phyloP scores from a whole-genome alignment of 305 asterid genomes.

The Ruellia speciosa region DNA sequence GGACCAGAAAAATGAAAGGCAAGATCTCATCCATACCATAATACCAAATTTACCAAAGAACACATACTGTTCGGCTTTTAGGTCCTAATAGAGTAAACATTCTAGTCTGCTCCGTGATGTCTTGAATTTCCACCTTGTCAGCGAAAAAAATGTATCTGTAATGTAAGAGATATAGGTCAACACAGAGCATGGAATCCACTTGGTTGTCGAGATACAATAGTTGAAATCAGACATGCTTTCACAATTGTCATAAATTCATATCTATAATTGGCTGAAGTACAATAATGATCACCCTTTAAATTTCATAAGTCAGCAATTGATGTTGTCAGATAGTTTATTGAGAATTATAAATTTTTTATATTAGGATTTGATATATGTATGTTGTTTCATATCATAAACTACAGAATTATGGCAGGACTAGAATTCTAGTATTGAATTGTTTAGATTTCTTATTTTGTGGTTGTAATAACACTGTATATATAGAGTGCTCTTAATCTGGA shows the following conservation, averaged over 20 bases:
- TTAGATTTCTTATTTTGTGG: too few relatives aligned
- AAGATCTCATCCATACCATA: conserved; percentile 13
- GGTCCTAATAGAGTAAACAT: conserved; percentile 79
- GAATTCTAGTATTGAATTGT: too few relatives aligned
- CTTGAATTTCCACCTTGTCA: conserved; percentile 88
- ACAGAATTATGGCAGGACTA: too few relatives aligned
- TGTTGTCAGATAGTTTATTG: too few relatives aligned
- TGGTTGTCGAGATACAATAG: conserved; percentile 4
- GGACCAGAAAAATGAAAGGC: conserved; percentile 18
- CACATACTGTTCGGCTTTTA: conserved; percentile 57
- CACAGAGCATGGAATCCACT: background rate
- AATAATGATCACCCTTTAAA: background rate
- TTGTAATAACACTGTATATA: too few relatives aligned
- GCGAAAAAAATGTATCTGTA: conserved; percentile 82
- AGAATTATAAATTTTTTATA: too few relatives aligned
- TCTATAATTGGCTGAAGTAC: conserved; percentile 3
- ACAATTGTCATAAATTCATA: conserved; percentile 1
- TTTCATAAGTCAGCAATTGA: conserved; percentile 4
- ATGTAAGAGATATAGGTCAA: conserved; percentile 15
- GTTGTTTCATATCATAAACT: too few relatives aligned
- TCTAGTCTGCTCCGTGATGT: conserved; percentile 67
- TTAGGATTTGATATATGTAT: too few relatives aligned
- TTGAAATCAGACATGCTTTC: conserved; percentile 7
- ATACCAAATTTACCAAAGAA: conserved; percentile 4
- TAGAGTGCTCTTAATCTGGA: too few relatives aligned